These are phyloP conservation scores for Phaffomyces thermotolerans DNA, from an alignment of 805 yeast genomes.

Conservation along the genomic window DNA sequence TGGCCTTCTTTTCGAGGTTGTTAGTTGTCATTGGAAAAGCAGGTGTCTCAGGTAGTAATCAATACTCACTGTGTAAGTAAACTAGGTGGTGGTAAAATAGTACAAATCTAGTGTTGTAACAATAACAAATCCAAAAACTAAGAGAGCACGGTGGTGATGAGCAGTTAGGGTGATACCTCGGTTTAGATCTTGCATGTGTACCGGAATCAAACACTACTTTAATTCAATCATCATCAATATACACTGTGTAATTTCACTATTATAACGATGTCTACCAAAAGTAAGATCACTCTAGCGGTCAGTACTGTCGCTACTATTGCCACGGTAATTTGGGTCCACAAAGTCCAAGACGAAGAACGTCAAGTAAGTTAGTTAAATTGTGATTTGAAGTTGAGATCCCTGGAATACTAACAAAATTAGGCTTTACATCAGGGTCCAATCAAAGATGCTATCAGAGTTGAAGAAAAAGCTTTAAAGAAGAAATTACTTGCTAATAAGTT, in stretches of 20 bases:
- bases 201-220: too few relatives aligned
- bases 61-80: too few relatives aligned
- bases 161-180: background rate
- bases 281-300: constrained; percentile 64
- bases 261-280: constrained; percentile 62
- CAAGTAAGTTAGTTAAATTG: constrained; percentile 32
- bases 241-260: too few relatives aligned
- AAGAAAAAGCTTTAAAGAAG: constrained; percentile 28
- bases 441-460: constrained; percentile 57
- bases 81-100: too few relatives aligned
- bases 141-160: constrained; percentile 3
- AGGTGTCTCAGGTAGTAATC: too few relatives aligned
- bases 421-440: constrained; percentile 78
- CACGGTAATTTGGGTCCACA: constrained; percentile 63
- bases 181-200: too few relatives aligned
- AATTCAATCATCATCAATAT: too few relatives aligned
- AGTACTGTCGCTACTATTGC: constrained; percentile 49
- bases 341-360: constrained; percentile 62
- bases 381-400: background rate
- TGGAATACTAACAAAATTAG: constrained; percentile 21
- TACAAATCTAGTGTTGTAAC: background rate
- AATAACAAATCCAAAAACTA: background rate
- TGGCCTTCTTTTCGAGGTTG: too few relatives aligned
- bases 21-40: too few relatives aligned
- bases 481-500: constrained; percentile 39